Percentiles rank a stretch among this genome's conserved stretches.
These are phyloP conservation scores for Nephelium lappaceum DNA, from an alignment of 345 rosid genomes.

Conservation along the genomic window DNA sequence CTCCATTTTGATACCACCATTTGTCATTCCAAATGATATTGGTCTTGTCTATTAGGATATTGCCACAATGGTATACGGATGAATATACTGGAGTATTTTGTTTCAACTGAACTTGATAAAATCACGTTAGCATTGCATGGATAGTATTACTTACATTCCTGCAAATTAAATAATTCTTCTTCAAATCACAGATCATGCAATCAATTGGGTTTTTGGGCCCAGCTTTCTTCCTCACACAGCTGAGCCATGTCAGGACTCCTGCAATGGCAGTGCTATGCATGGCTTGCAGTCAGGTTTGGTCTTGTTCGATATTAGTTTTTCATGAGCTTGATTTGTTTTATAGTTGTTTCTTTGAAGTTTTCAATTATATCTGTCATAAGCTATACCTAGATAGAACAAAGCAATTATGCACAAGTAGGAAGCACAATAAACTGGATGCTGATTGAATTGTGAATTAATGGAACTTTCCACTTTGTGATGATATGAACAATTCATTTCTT, in stretches of 20 bases:
- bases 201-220: slow-evolving; percentile 96
- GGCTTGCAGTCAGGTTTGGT: slow-evolving; percentile 96
- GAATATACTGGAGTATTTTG: not conserved
- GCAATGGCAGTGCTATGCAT: slow-evolving; percentile 96
- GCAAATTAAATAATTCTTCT: slow-evolving; percentile 21
- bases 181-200: slow-evolving; percentile 84
- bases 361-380: not conserved
- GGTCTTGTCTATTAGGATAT: not conserved
- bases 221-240: slow-evolving; percentile 87
- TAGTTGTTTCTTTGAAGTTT: slow-evolving; percentile 1
- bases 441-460: not conserved
- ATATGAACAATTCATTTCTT: slow-evolving; percentile 1
- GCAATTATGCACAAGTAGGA: not conserved
- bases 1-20: slow-evolving; percentile 2
- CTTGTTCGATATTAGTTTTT: slow-evolving; percentile 21
- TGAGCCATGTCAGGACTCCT: slow-evolving; percentile 84
- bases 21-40: not conserved
- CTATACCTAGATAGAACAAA: not conserved
- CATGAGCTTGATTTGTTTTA: not conserved
- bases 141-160: not conserved
- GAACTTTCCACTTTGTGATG: not conserved
- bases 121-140: not conserved
- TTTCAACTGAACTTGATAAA: not conserved
- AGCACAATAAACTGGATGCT: slow-evolving; percentile 4
- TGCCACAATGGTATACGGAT: not conserved